Conservation (phyloP, 371 early-diverging fungal species). For the Batkoa obscura region DNA sequence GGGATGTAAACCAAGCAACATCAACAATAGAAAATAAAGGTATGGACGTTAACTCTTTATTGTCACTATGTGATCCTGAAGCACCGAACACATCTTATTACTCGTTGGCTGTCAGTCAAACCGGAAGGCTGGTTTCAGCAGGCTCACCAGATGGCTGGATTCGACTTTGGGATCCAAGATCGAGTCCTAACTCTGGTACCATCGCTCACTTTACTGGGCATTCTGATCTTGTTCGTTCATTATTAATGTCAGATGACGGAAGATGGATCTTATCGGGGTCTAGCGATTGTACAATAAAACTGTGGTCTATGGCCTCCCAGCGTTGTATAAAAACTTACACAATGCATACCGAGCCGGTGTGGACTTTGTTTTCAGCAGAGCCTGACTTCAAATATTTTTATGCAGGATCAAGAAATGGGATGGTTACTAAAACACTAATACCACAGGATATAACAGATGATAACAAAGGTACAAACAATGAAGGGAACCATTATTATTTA, state of each 20-base stretch:
- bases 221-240: conserved; percentile 76
- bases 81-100: conserved; percentile 51
- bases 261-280: conserved; percentile 77
- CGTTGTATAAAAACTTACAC: conserved; percentile 77
- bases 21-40: conserved; percentile 21
- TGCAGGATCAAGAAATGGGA: conserved; percentile 77
- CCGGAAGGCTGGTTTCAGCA: conserved; percentile 46
- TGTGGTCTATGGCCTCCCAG: conserved; percentile 79
- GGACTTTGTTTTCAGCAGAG: conserved; percentile 69
- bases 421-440: conserved; percentile 49
- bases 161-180: conserved; percentile 70
- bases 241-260: conserved; percentile 75
- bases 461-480: conserved; percentile 9
- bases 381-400: conserved; percentile 74
- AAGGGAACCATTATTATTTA: too few species aligned
- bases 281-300: conserved; percentile 72
- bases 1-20: too few species aligned
- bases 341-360: conserved; percentile 73
- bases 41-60: neutral
- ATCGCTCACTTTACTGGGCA: conserved; percentile 74
- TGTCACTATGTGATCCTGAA: conserved; percentile 3
- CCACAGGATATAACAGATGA: neutral
- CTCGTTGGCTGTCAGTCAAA: conserved; percentile 45
- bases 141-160: conserved; percentile 82
- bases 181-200: conserved; percentile 35